A percentile compares a stretch with the other conserved stretches of the same genome.
Conservation (phyloP, 116 monocot species). For the Iris pallida region DNA sequence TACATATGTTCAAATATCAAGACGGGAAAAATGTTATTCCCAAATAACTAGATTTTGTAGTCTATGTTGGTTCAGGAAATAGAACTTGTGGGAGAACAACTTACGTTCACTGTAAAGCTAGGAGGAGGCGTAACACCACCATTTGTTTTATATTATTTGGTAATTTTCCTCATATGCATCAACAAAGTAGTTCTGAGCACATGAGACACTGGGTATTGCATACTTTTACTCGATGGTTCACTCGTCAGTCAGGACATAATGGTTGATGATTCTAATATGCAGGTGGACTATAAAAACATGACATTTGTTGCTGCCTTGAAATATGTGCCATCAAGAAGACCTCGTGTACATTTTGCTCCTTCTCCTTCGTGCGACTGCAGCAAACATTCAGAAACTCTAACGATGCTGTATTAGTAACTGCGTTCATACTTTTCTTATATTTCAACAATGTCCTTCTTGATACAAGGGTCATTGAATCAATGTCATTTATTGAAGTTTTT, state of each 20-base stretch:
- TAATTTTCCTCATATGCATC: constrained; percentile 9
- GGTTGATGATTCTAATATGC: not conserved
- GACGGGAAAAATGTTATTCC: not conserved
- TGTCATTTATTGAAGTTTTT: no score
- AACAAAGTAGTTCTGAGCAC: not conserved
- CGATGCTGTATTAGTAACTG: no score
- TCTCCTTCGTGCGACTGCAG: no score
- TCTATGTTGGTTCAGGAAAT: constrained; percentile 36
- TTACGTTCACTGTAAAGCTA: constrained; percentile 96
- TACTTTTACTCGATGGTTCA: no score
- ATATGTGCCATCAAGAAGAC: constrained; percentile 51
- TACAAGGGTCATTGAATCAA: no score
- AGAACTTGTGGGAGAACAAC: constrained; percentile 70
- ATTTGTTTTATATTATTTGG: constrained; percentile 92
- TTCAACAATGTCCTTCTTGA: no score
- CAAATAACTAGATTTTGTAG: not conserved
- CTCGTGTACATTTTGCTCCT: constrained; percentile 55
- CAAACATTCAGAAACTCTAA: no score
- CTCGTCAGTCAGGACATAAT: no score
- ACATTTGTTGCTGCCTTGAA: constrained; percentile 48
- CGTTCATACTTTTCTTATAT: no score
- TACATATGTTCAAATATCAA: not conserved
- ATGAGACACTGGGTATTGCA: not conserved
- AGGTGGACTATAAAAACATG: constrained; percentile 60
- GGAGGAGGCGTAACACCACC: constrained; percentile 90